These are phyloP conservation scores for Elaeagnus macrophylla DNA, from an alignment of 306 rosid species.

Conservation along the genomic window DNA sequence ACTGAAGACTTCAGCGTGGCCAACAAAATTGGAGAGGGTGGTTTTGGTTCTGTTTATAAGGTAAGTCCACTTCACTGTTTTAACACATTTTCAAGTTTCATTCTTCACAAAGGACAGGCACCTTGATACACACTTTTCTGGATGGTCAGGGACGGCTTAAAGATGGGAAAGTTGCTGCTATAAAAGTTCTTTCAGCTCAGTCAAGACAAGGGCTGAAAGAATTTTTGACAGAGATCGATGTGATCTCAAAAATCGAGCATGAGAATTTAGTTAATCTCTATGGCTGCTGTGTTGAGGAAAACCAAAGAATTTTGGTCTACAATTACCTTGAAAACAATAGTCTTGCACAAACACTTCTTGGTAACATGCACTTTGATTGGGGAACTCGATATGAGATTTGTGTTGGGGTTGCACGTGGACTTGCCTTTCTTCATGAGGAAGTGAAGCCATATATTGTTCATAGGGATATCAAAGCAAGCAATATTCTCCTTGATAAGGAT, in stretches of 20 bases:
- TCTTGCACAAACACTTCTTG: constrained; percentile 25
- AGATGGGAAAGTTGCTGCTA: constrained; percentile 29
- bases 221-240: constrained; percentile 25
- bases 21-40: constrained; percentile 31
- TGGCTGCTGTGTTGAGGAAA: constrained; percentile 30
- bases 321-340: constrained; percentile 28
- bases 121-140: neutral
- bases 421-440: constrained; percentile 33
- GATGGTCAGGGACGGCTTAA: constrained; percentile 21
- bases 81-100: neutral
- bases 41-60: constrained; percentile 27
- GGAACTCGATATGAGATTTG: constrained; percentile 23
- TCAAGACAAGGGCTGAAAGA: constrained; percentile 26
- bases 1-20: constrained; percentile 21
- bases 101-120: neutral
- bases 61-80: neutral
- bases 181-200: constrained; percentile 24
- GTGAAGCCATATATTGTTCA: constrained; percentile 25
- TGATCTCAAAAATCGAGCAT: constrained; percentile 24
- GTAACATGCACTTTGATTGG: constrained; percentile 21
- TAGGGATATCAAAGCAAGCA: constrained; percentile 35
- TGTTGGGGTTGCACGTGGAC: constrained; percentile 27
- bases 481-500: constrained; percentile 23
- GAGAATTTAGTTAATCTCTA: constrained; percentile 25
- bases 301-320: constrained; percentile 22